Evolutionary conservation across 2,329 filamentous ascomycete genomes (phyloP).

Genomic region (Arthrobotrys pseudoclavata): DNA sequence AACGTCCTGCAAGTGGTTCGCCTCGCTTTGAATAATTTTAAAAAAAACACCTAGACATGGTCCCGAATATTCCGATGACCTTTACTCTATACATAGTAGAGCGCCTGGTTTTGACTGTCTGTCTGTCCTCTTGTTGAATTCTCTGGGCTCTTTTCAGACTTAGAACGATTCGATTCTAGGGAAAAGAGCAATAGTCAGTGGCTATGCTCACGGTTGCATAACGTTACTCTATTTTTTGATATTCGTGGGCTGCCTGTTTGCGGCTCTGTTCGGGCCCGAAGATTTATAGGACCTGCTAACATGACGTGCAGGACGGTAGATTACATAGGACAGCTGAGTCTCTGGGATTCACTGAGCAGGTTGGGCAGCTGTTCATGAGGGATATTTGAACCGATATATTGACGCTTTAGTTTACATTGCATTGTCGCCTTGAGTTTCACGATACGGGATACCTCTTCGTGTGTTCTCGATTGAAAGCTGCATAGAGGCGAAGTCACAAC

Average conservation of each 20-base stretch:
- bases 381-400: background rate
- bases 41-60: too few species aligned
- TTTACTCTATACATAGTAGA: background rate
- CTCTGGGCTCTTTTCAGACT: too few species aligned
- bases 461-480: background rate
- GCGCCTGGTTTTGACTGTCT: background rate
- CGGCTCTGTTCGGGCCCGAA: slow-evolving; percentile 58
- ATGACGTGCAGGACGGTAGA: slow-evolving; percentile 24
- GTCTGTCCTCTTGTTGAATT: background rate
- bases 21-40: slow-evolving; percentile 56
- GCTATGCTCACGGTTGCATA: slow-evolving; percentile 8
- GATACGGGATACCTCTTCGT: background rate
- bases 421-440: slow-evolving; percentile 20
- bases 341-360: background rate
- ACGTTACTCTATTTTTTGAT: slow-evolving; percentile 45
- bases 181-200: background rate
- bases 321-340: background rate
- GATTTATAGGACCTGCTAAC: background rate
- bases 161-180: too few species aligned
- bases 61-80: background rate
- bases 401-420: background rate
- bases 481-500: background rate
- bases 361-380: background rate
- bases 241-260: slow-evolving; percentile 48
- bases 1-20: slow-evolving; percentile 26